Base-by-base conservation (phyloP, 495 filamentous ascomycete species). In the Filosporella fistucella region DNA sequence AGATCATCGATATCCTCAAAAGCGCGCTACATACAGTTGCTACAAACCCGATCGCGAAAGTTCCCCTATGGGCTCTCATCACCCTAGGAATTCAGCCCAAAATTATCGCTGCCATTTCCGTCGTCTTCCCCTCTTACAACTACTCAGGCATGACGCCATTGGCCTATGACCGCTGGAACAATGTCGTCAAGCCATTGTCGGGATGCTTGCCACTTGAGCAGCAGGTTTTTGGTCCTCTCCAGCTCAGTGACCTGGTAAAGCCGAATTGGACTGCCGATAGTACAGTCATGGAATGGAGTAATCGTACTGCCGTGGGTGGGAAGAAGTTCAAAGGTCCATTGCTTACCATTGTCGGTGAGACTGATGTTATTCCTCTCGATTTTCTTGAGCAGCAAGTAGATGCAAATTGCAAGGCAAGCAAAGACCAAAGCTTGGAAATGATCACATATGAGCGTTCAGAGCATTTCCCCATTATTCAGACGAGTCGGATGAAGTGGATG, bases 321-420 rank as follows among this genome's bases (percentile, higher is more conserved):
- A 61, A 56, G 30, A 41, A 61, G 1, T 66, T 75, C 35, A 59
- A 57, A 22, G 70, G 69, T 1, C 72, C 72, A 26, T 34, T 77
- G 38, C 58, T 76, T 3, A 58, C 73, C n/a, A 55, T 75, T 4
- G 66, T 69, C 29, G 74, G 73, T 14, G 64, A 54, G 10, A 58
- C 47, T 5, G 69, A 74, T 42, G 39, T 43, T 6, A 59, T 68
- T 1, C 56, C 61, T 14, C 49, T 57, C 22, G 53, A 57, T 13
- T 49, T 49, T 11, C 63, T 63, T 0, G 49, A 55, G n/a, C 42
- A 45, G 26, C 60, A 59, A 0, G 63, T 71, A 0, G 24, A 57
- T 13, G 55, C 62, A 16, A 73, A 67, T 5, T 70, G 69, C 44
- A 48, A 38, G 8, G 28, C 41, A 6, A 57, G 52, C 35, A 54